Conservation (phyloP, 2,329 filamentous ascomycete genomes). For the Neofusicoccum ribis region DNA sequence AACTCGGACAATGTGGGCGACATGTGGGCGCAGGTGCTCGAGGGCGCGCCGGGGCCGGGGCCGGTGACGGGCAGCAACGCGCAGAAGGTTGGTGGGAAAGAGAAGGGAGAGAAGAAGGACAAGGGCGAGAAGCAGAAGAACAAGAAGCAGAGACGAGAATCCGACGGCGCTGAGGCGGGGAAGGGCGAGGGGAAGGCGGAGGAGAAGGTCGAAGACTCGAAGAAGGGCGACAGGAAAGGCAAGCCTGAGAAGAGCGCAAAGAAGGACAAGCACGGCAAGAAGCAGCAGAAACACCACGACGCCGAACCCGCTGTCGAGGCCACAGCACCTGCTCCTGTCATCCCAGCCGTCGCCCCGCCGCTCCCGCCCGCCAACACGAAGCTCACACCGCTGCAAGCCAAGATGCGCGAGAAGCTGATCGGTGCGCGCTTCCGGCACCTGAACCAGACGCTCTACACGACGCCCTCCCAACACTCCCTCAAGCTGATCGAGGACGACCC, state of each 20-base stretch:
- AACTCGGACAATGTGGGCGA: slow-evolving; percentile 71
- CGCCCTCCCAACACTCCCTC: slow-evolving; percentile 80
- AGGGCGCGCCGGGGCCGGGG: slow-evolving; percentile 47
- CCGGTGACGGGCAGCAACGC: slow-evolving; percentile 44
- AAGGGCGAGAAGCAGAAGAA: slow-evolving; percentile 29
- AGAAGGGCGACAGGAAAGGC: slow-evolving; percentile 21
- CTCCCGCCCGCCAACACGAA: slow-evolving; percentile 50
- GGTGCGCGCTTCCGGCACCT: slow-evolving; percentile 96
- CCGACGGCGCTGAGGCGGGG: slow-evolving; percentile 18
- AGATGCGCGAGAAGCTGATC: slow-evolving; percentile 92
- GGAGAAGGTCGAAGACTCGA: neutral
- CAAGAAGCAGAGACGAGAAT: slow-evolving; percentile 23
- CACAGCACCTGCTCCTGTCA: slow-evolving; percentile 41
- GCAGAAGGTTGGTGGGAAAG: slow-evolving; percentile 31
- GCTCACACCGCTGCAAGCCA: slow-evolving; percentile 87
- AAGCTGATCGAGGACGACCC: slow-evolving; percentile 79
- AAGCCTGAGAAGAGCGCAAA: slow-evolving; percentile 37
- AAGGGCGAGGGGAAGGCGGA: slow-evolving; percentile 25
- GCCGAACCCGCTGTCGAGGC: slow-evolving; percentile 28
- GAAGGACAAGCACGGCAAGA: slow-evolving; percentile 35
- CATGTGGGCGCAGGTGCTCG: slow-evolving; percentile 78
- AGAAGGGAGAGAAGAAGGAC: slow-evolving; percentile 13
- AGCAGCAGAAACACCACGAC: slow-evolving; percentile 24
- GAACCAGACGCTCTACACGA: slow-evolving; percentile 95
- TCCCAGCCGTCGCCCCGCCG: slow-evolving; percentile 26